Percentiles rank a stretch among this genome's conserved stretches.
These are phyloP conservation scores for Heimioporus sp. DNA, from an alignment of 768 basidiomycete species.

Conservation along the genomic window DNA sequence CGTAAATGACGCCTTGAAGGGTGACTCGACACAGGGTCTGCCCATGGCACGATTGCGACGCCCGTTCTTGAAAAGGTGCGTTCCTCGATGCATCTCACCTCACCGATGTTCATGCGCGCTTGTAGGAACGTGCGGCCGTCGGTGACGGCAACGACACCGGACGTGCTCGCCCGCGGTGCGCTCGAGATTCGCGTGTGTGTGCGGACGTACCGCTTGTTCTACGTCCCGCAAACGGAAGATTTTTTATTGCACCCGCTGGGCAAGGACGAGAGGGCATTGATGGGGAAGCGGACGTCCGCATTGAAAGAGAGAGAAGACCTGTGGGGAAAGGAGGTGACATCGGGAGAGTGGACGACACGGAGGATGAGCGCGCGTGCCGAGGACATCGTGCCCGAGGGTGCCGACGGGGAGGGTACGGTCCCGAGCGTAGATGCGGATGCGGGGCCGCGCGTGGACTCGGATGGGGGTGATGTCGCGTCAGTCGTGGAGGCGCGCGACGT, in stretches of 20 bases:
- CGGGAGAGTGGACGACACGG: constrained; percentile 13
- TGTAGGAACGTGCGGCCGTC: constrained; percentile 21
- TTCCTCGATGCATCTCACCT: neutral
- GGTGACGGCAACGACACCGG: constrained; percentile 32
- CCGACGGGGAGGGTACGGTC: neutral
- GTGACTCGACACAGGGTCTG: constrained; percentile 55
- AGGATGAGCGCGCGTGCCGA: neutral
- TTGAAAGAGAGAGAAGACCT: constrained; percentile 9
- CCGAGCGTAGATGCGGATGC: neutral
- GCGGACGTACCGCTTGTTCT: constrained; percentile 30
- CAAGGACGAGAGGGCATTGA: constrained; percentile 7
- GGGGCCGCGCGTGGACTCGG: neutral
- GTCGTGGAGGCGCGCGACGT: neutral
- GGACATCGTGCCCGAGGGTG: neutral
- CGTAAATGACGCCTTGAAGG: constrained; percentile 35
- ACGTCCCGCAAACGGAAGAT: constrained; percentile 26
- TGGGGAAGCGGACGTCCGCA: neutral
- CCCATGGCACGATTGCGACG: constrained; percentile 42
- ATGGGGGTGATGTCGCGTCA: neutral
- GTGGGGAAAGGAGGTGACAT: constrained; percentile 15
- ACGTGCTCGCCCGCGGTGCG: constrained; percentile 51
- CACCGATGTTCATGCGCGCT: neutral
- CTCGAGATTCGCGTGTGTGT: constrained; percentile 87
- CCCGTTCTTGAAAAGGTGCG: constrained; percentile 70
- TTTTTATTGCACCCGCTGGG: constrained; percentile 14